Conservation (phyloP, 176 grass and related monocot species). For the Thinopyrum elongatum region DNA sequence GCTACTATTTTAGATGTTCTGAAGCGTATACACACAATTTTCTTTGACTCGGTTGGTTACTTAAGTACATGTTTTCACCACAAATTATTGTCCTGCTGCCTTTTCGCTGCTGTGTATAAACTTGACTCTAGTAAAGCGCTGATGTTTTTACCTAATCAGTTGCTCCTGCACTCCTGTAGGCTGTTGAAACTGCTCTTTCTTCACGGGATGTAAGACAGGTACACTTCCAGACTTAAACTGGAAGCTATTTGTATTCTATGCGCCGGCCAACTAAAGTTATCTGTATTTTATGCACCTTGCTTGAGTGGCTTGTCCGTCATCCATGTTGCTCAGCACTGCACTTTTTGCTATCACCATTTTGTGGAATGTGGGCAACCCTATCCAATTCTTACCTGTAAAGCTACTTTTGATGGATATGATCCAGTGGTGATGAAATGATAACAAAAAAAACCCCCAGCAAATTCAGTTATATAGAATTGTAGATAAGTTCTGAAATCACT, state of each 20-base stretch:
- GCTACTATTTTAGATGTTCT: constrained; percentile 81
- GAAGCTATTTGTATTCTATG: constrained; percentile 7
- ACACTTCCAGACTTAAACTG: constrained; percentile 4
- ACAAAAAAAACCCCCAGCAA: neutral
- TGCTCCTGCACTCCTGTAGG: constrained; percentile 43
- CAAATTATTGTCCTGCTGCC: neutral
- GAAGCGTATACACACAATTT: constrained; percentile 63
- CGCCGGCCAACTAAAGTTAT: neutral
- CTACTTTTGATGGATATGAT: neutral
- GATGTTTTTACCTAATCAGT: neutral
- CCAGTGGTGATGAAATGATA: neutral
- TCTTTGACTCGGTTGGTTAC: constrained; percentile 76
- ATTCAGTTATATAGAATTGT: neutral
- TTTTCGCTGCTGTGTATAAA: neutral
- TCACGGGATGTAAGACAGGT: constrained; percentile 83
- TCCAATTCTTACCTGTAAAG: neutral
- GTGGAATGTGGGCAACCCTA: neutral
- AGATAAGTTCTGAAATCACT: neutral
- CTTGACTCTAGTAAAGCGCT: neutral
- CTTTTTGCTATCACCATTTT: neutral
- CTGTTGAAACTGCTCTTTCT: constrained; percentile 48
- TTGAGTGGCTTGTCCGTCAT: neutral
- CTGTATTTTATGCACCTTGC: neutral
- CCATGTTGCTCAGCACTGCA: neutral
- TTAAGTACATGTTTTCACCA: constrained; percentile 12